Conservation (phyloP, 306 rosid species). For the Sicyos baderoa region DNA sequence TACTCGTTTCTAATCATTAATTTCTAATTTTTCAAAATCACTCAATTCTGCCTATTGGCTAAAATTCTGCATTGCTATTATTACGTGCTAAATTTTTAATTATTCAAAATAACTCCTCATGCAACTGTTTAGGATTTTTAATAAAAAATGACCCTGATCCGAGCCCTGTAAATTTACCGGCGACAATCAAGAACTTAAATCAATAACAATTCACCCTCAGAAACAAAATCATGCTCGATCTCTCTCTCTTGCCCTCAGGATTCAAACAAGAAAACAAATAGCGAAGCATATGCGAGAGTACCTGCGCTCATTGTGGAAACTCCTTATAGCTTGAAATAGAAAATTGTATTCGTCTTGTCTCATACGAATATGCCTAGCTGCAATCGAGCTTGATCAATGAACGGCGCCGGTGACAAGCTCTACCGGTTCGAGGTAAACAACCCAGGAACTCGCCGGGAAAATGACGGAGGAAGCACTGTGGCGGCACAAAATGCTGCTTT, state of each 20-base stretch:
- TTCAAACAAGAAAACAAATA: not conserved
- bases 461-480: not conserved
- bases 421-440: not conserved
- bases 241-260: not conserved
- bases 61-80: too few relatives aligned
- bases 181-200: not conserved
- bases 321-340: slow-evolving; percentile 5
- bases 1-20: too few relatives aligned
- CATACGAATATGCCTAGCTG: not conserved
- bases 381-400: not conserved
- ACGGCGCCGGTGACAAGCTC: not conserved
- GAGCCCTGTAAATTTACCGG: not conserved
- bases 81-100: too few relatives aligned
- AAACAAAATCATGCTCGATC: not conserved
- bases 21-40: too few relatives aligned
- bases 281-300: not conserved
- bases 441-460: slow-evolving; percentile 6
- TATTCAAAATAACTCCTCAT: too few relatives aligned
- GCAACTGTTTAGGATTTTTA: too few relatives aligned
- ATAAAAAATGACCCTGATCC: too few relatives aligned
- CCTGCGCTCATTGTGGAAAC: slow-evolving; percentile 50
- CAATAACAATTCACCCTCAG: not conserved
- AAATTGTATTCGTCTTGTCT: not conserved
- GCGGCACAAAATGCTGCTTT: not conserved
- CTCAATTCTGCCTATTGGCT: too few relatives aligned